These are phyloP conservation scores for Geranium brycei DNA, from an alignment of 345 rosid species.

Conservation along the genomic window DNA sequence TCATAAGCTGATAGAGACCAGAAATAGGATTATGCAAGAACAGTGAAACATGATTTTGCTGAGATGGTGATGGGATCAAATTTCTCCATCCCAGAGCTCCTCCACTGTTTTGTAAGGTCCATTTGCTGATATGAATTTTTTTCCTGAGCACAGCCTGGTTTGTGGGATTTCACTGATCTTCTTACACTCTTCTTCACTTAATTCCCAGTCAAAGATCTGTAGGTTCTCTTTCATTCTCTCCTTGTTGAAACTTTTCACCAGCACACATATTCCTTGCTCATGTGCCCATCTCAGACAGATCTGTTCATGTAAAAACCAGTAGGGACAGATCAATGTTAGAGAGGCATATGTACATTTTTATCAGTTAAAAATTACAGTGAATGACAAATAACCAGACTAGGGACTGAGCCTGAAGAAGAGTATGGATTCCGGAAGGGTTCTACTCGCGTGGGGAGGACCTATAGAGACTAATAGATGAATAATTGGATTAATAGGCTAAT, in stretches of 20 bases:
- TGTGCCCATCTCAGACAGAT: not conserved
- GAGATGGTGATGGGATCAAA: not conserved
- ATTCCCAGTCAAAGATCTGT: not conserved
- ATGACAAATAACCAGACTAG: too few species aligned
- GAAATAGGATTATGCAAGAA: too few species aligned
- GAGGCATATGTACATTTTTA: too few species aligned
- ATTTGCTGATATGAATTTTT: not conserved
- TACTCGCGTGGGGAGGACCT: too few species aligned
- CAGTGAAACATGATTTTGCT: too few species aligned
- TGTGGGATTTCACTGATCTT: not conserved
- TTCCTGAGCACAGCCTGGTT: not conserved
- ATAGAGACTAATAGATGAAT: too few species aligned
- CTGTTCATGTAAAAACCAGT: not conserved
- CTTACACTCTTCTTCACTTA: not conserved
- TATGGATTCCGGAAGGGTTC: too few species aligned
- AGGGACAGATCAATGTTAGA: too few species aligned
- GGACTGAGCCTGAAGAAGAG: too few species aligned
- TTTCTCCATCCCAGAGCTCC: slow-evolving; percentile 1
- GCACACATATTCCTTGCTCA: not conserved
- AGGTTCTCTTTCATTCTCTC: slow-evolving; percentile 2
- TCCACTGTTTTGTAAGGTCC: not conserved
- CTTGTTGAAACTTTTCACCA: not conserved
- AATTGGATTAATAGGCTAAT: too few species aligned
- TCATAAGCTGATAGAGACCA: too few species aligned
- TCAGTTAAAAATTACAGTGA: too few species aligned